Evolutionary conservation across 140 eudicot species (phyloP).

Genomic region (Senecio squalidus): DNA sequence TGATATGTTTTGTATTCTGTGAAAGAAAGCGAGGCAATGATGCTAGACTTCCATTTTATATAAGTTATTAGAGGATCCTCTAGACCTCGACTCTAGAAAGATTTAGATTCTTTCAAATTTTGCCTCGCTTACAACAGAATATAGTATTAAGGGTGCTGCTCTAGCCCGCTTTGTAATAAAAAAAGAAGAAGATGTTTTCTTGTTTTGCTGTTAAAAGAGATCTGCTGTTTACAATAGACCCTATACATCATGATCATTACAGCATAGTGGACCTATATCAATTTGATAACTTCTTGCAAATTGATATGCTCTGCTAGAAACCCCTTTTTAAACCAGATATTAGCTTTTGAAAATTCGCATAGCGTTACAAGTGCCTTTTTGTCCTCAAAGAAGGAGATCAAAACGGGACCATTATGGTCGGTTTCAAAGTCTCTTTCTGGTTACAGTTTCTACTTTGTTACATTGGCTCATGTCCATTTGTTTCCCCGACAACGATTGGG

Average conservation of each 20-base stretch:
- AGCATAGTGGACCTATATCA: neutral
- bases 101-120: neutral
- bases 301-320: constrained; percentile 4
- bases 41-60: neutral
- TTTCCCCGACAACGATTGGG: constrained; percentile 49
- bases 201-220: neutral
- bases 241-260: constrained; percentile 9
- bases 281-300: neutral
- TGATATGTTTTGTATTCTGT: neutral
- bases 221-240: neutral
- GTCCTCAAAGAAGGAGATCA: constrained; percentile 32
- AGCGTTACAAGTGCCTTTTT: constrained; percentile 18
- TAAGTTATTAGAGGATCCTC: neutral
- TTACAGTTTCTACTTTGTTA: constrained; percentile 32
- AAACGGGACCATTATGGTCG: constrained; percentile 45
- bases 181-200: neutral
- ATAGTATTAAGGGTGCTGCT: neutral
- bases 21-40: neutral
- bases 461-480: constrained; percentile 39
- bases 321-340: constrained; percentile 12
- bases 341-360: constrained; percentile 24
- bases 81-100: neutral
- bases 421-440: constrained; percentile 44
- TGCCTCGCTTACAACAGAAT: neutral
- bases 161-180: neutral